Conservation (phyloP, 73 alveolate genomes). For the Paramecium sonneborni region DNA sequence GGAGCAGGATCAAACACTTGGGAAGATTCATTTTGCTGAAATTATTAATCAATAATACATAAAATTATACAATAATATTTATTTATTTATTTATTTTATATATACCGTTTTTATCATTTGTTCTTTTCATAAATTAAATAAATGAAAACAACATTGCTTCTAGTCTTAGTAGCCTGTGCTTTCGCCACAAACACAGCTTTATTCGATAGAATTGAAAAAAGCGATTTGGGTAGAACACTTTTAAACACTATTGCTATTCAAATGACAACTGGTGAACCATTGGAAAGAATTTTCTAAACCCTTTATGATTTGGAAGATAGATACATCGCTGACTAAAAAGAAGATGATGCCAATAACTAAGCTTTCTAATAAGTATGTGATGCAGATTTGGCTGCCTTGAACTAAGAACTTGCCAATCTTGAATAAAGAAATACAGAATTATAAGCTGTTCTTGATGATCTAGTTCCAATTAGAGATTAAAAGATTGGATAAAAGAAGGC, state of each 20-base stretch:
- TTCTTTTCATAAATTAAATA: background rate
- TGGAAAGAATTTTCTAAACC: slow-evolving; percentile 43
- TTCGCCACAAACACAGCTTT: slow-evolving; percentile 24
- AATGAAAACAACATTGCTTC: slow-evolving; percentile 10
- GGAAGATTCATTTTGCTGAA: slow-evolving; percentile 63
- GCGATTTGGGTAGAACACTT: background rate
- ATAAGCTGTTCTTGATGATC: slow-evolving; percentile 49
- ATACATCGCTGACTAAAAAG: slow-evolving; percentile 45
- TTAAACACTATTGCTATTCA: slow-evolving; percentile 3
- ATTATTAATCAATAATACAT: background rate
- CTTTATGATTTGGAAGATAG: slow-evolving; percentile 49
- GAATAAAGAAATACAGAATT: slow-evolving; percentile 37
- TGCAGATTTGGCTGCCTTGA: slow-evolving; percentile 55
- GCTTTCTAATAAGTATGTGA: slow-evolving; percentile 44
- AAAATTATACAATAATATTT: background rate
- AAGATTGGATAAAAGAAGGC: slow-evolving; percentile 15
- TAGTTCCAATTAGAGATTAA: background rate
- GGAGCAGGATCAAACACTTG: slow-evolving; percentile 67
- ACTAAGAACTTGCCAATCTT: slow-evolving; percentile 46
- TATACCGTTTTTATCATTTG: background rate
- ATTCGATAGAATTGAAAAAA: background rate
- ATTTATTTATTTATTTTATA: background rate
- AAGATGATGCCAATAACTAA: slow-evolving; percentile 41
- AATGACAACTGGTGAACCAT: slow-evolving; percentile 18
- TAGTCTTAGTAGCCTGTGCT: slow-evolving; percentile 22